A percentile compares a stretch with the other conserved stretches of the same genome.
These are phyloP conservation scores for Beauveria caledonica DNA, from an alignment of 2,329 filamentous ascomycete species.

Conservation along the genomic window DNA sequence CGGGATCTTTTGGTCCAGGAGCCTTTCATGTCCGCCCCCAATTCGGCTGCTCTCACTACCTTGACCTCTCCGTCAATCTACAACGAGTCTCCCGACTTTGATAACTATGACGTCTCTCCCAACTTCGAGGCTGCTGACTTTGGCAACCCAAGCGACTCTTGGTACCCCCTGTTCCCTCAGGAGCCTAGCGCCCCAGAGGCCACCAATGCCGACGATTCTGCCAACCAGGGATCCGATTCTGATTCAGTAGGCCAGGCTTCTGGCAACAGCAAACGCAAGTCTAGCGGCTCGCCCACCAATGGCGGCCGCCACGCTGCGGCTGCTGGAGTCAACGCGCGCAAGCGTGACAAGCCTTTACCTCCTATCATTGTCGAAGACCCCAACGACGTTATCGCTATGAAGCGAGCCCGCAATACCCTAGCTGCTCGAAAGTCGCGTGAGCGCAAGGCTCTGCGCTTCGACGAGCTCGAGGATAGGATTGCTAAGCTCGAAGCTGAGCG, in stretches of 20 bases:
- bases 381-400: slow-evolving; percentile 68
- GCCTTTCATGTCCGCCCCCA: slow-evolving; percentile 65
- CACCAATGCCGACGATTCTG: slow-evolving; percentile 31
- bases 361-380: slow-evolving; percentile 71
- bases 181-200: slow-evolving; percentile 24
- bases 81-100: slow-evolving; percentile 68
- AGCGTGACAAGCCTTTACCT: slow-evolving; percentile 72
- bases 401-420: slow-evolving; percentile 88
- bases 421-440: slow-evolving; percentile 89
- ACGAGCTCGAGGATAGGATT: slow-evolving; percentile 67
- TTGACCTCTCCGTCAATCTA: slow-evolving; percentile 77
- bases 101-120: slow-evolving; percentile 71
- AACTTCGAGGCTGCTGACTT: slow-evolving; percentile 58
- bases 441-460: slow-evolving; percentile 70
- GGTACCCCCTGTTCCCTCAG: slow-evolving; percentile 67
- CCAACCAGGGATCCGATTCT: slow-evolving; percentile 35
- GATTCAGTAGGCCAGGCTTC: slow-evolving; percentile 35
- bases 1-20: slow-evolving; percentile 69
- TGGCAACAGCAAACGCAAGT: slow-evolving; percentile 39
- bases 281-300: slow-evolving; percentile 33
- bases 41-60: slow-evolving; percentile 73
- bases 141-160: slow-evolving; percentile 42
- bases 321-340: slow-evolving; percentile 62
- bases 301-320: slow-evolving; percentile 56
- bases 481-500: slow-evolving; percentile 57